Evolutionary conservation across 2,329 filamentous ascomycete species (phyloP).

Genomic region (Ascochyta clinopodiicola): DNA sequence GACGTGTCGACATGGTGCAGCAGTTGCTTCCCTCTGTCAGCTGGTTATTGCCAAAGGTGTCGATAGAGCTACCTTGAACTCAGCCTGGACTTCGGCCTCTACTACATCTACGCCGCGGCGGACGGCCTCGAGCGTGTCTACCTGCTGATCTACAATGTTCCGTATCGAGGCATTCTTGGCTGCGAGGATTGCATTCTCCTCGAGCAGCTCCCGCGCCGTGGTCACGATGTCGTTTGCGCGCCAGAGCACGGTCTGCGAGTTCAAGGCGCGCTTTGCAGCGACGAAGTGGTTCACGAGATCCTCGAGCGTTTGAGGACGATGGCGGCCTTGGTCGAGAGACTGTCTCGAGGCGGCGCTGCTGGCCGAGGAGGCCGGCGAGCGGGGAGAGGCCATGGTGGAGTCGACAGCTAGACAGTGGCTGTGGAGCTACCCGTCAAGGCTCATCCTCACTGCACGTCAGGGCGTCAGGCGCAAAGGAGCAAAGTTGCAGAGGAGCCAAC

Average conservation of each 20-base stretch:
- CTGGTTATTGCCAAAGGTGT: constrained; percentile 6
- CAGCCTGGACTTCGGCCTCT: constrained; percentile 50
- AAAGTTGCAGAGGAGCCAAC: background rate
- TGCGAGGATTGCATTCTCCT: constrained; percentile 77
- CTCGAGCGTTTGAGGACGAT: constrained; percentile 64
- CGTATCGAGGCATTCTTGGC: constrained; percentile 55
- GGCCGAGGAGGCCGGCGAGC: constrained; percentile 51
- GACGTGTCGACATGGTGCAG: constrained; percentile 71
- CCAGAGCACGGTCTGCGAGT: constrained; percentile 81
- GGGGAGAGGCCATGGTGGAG: constrained; percentile 45
- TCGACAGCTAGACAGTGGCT: background rate
- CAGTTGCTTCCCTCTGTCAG: constrained; percentile 51
- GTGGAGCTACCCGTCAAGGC: background rate
- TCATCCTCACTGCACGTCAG: background rate
- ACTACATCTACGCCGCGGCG: constrained; percentile 52
- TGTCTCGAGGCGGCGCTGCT: constrained; percentile 43
- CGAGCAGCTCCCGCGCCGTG: constrained; percentile 74
- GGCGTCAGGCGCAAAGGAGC: too few relatives aligned
- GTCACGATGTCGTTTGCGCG: constrained; percentile 87
- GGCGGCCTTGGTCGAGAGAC: constrained; percentile 32
- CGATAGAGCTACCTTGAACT: constrained; percentile 49
- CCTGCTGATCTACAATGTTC: constrained; percentile 53
- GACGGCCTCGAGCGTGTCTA: constrained; percentile 52
- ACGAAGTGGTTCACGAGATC: constrained; percentile 84
- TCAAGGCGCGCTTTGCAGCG: constrained; percentile 84